These are phyloP conservation scores for Exobasidium rhododendri DNA, from an alignment of 1,284 basidiomycete genomes.

Conservation along the genomic window DNA sequence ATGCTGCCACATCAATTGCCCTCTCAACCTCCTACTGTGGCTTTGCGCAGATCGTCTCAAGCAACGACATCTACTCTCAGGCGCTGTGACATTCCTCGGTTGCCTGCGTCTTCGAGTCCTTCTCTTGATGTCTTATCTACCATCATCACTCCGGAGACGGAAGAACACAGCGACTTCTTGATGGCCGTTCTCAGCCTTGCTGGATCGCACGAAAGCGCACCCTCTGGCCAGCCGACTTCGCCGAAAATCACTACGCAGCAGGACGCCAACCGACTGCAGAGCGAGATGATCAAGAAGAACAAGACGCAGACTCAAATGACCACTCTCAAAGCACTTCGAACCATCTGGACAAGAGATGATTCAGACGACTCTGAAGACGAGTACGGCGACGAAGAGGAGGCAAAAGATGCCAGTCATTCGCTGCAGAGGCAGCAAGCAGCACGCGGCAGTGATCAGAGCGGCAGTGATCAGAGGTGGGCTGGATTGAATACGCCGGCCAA, in stretches of 20 bases:
- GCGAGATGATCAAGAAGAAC: slow-evolving; percentile 17
- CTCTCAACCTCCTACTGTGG: neutral
- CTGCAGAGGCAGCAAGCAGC: neutral
- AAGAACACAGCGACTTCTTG: slow-evolving; percentile 29
- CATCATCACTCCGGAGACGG: too few relatives aligned
- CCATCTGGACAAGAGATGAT: neutral
- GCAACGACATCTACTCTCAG: too few relatives aligned
- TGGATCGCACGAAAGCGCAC: too few relatives aligned
- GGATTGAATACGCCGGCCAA: slow-evolving; percentile 39
- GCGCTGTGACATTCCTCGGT: too few relatives aligned
- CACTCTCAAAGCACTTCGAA: neutral
- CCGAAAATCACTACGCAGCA: slow-evolving; percentile 5
- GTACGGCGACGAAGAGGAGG: slow-evolving; percentile 17
- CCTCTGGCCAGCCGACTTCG: too few relatives aligned
- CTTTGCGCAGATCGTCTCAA: too few relatives aligned
- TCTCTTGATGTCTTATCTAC: neutral
- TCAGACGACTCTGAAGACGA: slow-evolving; percentile 37
- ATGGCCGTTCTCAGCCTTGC: slow-evolving; percentile 38
- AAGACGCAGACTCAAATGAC: neutral
- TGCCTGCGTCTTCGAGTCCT: too few relatives aligned
- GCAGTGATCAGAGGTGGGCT: neutral
- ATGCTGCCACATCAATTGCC: neutral
- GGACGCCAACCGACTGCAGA: slow-evolving; percentile 19
- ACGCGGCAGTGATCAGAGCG: neutral
- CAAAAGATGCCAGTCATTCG: neutral